These are phyloP conservation scores for Corinectria fuckeliana DNA, from an alignment of 2,329 filamentous ascomycete genomes.

Conservation along the genomic window DNA sequence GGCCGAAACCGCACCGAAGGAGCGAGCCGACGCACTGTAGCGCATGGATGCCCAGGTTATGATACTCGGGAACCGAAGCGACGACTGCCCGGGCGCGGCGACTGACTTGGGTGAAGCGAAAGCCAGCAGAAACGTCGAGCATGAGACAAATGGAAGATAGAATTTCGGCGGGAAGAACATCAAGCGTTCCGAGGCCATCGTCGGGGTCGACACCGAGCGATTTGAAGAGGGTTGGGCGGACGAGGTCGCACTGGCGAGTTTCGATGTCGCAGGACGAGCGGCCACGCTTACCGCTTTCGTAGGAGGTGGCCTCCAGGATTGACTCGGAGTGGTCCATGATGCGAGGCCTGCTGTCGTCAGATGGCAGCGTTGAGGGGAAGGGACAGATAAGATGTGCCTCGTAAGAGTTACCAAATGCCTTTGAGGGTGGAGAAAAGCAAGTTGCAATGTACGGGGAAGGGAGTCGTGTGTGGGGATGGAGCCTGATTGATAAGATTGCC, in stretches of 20 bases:
- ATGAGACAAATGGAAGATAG: constrained; percentile 16
- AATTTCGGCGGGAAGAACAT: constrained; percentile 17
- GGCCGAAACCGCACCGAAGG: constrained; percentile 16
- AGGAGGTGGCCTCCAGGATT: constrained; percentile 9
- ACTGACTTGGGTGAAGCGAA: constrained; percentile 12
- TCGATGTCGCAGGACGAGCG: constrained; percentile 16
- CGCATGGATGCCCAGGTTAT: constrained; percentile 11
- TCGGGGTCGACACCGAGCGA: constrained; percentile 11
- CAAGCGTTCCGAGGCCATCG: constrained; percentile 12
- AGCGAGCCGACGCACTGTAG: constrained; percentile 9
- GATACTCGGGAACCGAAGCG: constrained; percentile 15
- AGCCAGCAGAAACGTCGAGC: constrained; percentile 17
- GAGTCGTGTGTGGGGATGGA: not conserved
- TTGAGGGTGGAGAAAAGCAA: not conserved
- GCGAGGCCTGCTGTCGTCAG: not conserved
- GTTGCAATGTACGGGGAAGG: not conserved
- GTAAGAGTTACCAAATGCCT: not conserved
- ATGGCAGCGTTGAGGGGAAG: not conserved
- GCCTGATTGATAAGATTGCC: constrained; percentile 14
- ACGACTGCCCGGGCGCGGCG: constrained; percentile 8
- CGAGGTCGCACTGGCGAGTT: constrained; percentile 5
- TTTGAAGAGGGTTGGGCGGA: constrained; percentile 14
- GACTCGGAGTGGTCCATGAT: constrained; percentile 9
- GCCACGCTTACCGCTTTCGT: constrained; percentile 12
- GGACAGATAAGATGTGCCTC: constrained; percentile 1